These are phyloP conservation scores for Sugiyamaella sp. DNA, from an alignment of 1,139 yeast species.

Conservation along the genomic window DNA sequence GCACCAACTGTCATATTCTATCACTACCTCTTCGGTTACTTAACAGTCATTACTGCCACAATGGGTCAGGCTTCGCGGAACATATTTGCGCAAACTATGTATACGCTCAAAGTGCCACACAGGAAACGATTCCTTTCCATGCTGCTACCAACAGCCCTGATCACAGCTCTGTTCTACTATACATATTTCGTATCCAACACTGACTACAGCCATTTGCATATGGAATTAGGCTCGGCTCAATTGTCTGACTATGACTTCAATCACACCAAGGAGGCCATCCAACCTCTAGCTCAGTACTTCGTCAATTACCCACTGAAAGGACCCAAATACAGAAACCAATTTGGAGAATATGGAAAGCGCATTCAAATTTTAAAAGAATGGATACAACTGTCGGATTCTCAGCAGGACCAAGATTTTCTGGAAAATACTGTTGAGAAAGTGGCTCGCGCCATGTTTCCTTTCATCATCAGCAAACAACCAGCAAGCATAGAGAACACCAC, in stretches of 20 bases:
- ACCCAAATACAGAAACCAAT: conserved; percentile 15
- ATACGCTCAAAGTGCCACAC: not conserved
- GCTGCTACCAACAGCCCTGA: conserved; percentile 1
- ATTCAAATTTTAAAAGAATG: conserved; percentile 12
- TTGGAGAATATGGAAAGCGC: conserved; percentile 13
- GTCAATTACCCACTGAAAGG: conserved; percentile 12
- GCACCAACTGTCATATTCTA: too few relatives aligned
- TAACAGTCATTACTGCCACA: too few relatives aligned
- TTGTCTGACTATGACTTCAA: not conserved
- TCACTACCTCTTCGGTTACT: too few relatives aligned
- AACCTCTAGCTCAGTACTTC: conserved; percentile 13
- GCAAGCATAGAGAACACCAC: not conserved
- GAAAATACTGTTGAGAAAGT: conserved; percentile 10
- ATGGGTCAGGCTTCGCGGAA: too few relatives aligned
- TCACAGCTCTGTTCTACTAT: conserved; percentile 4
- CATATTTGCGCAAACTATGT: not conserved
- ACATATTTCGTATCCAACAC: conserved; percentile 2
- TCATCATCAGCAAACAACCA: conserved; percentile 1
- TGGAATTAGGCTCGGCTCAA: not conserved
- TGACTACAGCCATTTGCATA: not conserved
- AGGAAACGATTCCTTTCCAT: conserved; percentile 1
- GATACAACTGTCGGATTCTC: not conserved
- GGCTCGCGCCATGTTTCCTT: conserved; percentile 12
- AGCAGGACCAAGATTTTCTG: conserved; percentile 1
- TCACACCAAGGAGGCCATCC: not conserved